Evolutionary conservation across 1,139 yeast genomes (phyloP).

Genomic region (Suhomyces maxii): DNA sequence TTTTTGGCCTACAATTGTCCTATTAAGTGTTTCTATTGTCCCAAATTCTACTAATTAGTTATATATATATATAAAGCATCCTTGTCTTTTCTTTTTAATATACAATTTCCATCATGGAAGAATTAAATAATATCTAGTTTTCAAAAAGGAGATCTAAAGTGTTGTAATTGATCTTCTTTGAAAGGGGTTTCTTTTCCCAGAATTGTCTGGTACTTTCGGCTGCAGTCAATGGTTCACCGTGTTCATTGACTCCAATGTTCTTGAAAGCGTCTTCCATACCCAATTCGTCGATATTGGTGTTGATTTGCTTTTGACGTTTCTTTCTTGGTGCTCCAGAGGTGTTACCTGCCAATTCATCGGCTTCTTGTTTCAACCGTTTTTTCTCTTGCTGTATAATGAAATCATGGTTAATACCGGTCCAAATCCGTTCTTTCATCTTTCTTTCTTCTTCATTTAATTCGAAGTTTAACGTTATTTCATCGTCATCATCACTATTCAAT

Average conservation of each 20-base stretch:
- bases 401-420: constrained; percentile 89
- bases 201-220: constrained; percentile 75
- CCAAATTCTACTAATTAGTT: too few relatives aligned
- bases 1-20: too few relatives aligned
- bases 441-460: constrained; percentile 68
- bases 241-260: constrained; percentile 41
- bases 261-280: constrained; percentile 42
- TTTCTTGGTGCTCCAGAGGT: constrained; percentile 50
- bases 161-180: constrained; percentile 84
- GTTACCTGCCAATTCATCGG: constrained; percentile 80
- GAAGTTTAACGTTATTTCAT: constrained; percentile 61
- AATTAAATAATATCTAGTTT: not conserved
- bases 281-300: constrained; percentile 11
- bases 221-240: constrained; percentile 52
- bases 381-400: constrained; percentile 82
- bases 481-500: constrained; percentile 66
- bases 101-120: not conserved
- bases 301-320: constrained; percentile 31
- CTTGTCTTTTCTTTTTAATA: too few relatives aligned
- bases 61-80: too few relatives aligned
- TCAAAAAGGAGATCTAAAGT: constrained; percentile 67
- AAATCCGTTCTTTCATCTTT: constrained; percentile 68
- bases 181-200: constrained; percentile 68
- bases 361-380: constrained; percentile 79
- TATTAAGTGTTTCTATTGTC: too few relatives aligned